Conservation (phyloP, 768 basidiomycete species). For the Tylopilus felleus region DNA sequence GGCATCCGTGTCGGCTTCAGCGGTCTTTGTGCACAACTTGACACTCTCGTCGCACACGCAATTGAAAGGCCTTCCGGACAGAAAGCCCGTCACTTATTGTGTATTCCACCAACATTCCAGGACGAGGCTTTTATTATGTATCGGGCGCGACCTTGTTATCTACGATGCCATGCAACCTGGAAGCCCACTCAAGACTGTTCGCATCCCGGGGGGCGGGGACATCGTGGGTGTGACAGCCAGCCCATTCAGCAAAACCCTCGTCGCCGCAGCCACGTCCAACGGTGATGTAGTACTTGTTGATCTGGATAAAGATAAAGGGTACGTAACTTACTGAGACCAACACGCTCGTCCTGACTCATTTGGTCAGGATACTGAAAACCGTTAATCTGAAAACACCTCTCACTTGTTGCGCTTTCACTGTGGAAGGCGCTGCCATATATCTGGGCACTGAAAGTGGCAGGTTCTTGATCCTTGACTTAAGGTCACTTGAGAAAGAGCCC, state of each 20-base stretch:
- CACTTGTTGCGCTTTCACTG: constrained; percentile 64
- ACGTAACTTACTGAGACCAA: constrained; percentile 15
- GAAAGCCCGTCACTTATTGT: constrained; percentile 44
- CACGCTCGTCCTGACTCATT: not conserved
- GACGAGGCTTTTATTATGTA: constrained; percentile 55
- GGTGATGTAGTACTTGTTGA: constrained; percentile 63
- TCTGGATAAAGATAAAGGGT: constrained; percentile 75
- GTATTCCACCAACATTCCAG: constrained; percentile 62
- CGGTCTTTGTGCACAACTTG: constrained; percentile 61
- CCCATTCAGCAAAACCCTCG: constrained; percentile 73
- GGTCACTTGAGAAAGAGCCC: constrained; percentile 63
- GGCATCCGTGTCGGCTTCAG: constrained; percentile 49
- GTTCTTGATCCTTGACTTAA: constrained; percentile 60
- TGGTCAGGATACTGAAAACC: constrained; percentile 53
- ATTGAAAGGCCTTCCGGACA: constrained; percentile 50
- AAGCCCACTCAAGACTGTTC: constrained; percentile 50
- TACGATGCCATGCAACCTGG: constrained; percentile 63
- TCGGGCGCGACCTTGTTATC: constrained; percentile 50
- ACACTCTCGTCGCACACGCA: constrained; percentile 48
- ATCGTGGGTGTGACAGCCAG: constrained; percentile 59
- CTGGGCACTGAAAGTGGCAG: constrained; percentile 63
- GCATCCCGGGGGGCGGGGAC: constrained; percentile 48
- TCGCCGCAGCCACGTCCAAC: constrained; percentile 52
- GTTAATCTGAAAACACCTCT: constrained; percentile 50
- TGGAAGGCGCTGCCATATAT: constrained; percentile 65